These are phyloP conservation scores for Mycena vulgaris DNA, from an alignment of 768 basidiomycete genomes.

Conservation along the genomic window DNA sequence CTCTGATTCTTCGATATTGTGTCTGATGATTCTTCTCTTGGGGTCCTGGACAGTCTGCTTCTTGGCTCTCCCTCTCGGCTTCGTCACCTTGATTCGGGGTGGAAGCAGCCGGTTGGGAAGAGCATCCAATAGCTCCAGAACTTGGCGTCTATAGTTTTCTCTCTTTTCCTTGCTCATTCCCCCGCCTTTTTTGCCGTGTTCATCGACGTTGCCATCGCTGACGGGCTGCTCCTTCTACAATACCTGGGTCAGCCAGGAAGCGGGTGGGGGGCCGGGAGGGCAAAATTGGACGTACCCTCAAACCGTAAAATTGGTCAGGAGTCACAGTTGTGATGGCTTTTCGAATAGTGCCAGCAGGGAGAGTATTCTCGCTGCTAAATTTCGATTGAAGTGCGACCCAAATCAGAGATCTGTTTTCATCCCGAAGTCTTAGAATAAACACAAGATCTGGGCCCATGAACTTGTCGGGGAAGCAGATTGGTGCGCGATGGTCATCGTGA, in stretches of 20 bases:
- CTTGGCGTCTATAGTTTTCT: not conserved
- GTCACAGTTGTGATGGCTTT: not conserved
- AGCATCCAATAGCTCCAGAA: not conserved
- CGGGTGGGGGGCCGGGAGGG: too few species aligned
- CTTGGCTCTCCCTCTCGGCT: too few species aligned
- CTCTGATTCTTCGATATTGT: too few species aligned
- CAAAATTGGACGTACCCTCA: not conserved
- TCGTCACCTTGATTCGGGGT: too few species aligned
- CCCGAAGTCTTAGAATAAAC: not conserved
- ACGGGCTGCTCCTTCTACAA: too few species aligned
- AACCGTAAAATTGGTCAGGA: not conserved
- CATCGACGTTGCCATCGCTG: too few species aligned
- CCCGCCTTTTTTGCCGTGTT: too few species aligned
- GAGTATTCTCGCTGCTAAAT: not conserved
- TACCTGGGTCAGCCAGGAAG: too few species aligned
- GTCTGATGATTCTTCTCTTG: too few species aligned
- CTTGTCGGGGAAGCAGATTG: not conserved
- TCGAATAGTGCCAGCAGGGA: not conserved
- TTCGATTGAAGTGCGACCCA: conserved; percentile 19
- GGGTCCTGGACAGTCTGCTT: too few species aligned
- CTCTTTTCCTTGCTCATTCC: too few species aligned
- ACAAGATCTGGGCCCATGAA: conserved; percentile 8
- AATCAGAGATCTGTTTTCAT: not conserved
- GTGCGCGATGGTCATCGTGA: not conserved
- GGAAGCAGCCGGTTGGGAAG: not conserved